Percentiles rank a stretch among this genome's conserved stretches.
These are phyloP conservation scores for Penicillium concentricum DNA, from an alignment of 2,329 filamentous ascomycete species.

Conservation along the genomic window DNA sequence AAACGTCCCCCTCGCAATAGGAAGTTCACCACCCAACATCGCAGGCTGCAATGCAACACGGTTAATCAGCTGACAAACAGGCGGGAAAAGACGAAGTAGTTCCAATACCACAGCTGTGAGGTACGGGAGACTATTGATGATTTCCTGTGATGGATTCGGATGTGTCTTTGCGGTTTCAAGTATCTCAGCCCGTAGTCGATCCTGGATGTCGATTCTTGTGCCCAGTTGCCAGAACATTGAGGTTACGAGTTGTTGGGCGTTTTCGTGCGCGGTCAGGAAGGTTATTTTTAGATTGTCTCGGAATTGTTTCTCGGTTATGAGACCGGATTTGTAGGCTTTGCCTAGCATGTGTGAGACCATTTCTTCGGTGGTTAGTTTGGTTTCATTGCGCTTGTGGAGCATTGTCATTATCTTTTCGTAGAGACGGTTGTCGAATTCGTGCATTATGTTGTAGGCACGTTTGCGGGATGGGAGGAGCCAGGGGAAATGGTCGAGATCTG, in stretches of 20 bases:
- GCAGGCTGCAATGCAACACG: slow-evolving; percentile 36
- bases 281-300: slow-evolving; percentile 43
- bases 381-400: background rate
- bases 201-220: slow-evolving; percentile 33
- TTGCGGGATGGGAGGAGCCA: slow-evolving; percentile 21
- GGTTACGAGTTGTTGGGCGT: slow-evolving; percentile 40
- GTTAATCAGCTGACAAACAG: slow-evolving; percentile 52
- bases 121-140: slow-evolving; percentile 40
- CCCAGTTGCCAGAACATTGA: slow-evolving; percentile 41
- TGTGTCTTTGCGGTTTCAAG: background rate
- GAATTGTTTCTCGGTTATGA: slow-evolving; percentile 39
- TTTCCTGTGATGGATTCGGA: slow-evolving; percentile 21
- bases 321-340: slow-evolving; percentile 22
- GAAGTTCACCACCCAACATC: slow-evolving; percentile 27
- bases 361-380: slow-evolving; percentile 5
- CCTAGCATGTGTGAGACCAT: slow-evolving; percentile 25
- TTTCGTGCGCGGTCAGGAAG: slow-evolving; percentile 46
- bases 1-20: slow-evolving; percentile 39
- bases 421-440: slow-evolving; percentile 25
- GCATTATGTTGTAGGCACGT: slow-evolving; percentile 23
- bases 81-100: slow-evolving; percentile 50
- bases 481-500: slow-evolving; percentile 25
- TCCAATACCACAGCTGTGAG: slow-evolving; percentile 50
- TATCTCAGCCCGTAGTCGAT: slow-evolving; percentile 34
- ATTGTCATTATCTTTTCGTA: slow-evolving; percentile 11